phyloP scores from a whole-genome alignment of 331 rosid genomes.

The Quercus phellos region DNA sequence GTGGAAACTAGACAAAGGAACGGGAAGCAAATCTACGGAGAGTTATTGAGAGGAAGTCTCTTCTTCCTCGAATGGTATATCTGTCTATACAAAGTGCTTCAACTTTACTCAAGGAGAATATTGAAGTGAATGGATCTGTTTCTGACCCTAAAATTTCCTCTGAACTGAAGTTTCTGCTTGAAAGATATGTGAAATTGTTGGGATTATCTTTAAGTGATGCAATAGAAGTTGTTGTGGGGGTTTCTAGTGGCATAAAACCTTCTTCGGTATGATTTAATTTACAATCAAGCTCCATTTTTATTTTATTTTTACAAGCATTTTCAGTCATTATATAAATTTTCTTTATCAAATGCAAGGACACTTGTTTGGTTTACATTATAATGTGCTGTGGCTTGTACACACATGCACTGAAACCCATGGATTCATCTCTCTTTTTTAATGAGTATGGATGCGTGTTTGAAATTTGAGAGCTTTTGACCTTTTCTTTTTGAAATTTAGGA shows the following conservation, averaged over 20 bases:
- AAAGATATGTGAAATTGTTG: constrained; percentile 62
- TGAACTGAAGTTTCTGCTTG: constrained; percentile 75
- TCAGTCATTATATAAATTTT: neutral
- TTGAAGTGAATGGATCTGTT: constrained; percentile 58
- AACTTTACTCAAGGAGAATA: constrained; percentile 58
- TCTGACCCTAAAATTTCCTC: constrained; percentile 45
- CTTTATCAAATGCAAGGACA: neutral
- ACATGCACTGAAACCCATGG: neutral
- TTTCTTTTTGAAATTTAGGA: neutral
- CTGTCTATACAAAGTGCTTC: constrained; percentile 81
- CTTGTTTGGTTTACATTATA: neutral
- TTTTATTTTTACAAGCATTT: neutral
- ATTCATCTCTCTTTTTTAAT: neutral
- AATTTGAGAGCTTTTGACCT: neutral
- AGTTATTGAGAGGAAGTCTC: constrained; percentile 72
- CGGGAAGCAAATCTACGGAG: constrained; percentile 60
- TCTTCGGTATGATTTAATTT: constrained; percentile 49
- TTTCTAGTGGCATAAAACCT: constrained; percentile 43
- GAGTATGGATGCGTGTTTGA: neutral
- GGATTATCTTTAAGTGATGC: constrained; percentile 72
- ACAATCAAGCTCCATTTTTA: neutral
- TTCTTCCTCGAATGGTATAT: constrained; percentile 89
- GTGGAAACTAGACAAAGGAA: constrained; percentile 45
- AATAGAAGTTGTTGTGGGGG: constrained; percentile 43
- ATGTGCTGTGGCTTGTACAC: neutral